phyloP scores from a whole-genome alignment of 768 basidiomycete genomes.

The Termitomyces sp. region DNA sequence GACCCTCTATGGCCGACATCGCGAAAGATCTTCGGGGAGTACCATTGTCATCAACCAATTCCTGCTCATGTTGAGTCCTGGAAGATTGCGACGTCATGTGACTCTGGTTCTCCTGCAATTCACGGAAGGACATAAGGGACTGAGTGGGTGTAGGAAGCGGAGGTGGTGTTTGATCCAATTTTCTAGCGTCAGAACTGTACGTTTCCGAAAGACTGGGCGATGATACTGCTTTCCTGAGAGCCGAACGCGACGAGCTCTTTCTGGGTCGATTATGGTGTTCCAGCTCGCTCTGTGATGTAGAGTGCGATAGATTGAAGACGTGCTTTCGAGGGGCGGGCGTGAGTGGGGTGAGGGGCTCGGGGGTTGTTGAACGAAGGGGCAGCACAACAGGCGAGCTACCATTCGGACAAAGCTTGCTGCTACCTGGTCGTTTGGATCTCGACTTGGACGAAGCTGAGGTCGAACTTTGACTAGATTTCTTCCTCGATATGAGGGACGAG shows the following conservation, averaged over 20 bases:
- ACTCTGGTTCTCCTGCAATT: constrained; percentile 13
- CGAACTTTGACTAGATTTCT: constrained; percentile 23
- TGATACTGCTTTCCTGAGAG: constrained; percentile 44
- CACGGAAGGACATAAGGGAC: constrained; percentile 24
- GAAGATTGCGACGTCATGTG: constrained; percentile 23
- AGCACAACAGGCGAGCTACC: constrained; percentile 29
- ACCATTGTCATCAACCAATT: constrained; percentile 24
- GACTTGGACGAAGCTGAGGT: constrained; percentile 19
- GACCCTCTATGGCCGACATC: constrained; percentile 40
- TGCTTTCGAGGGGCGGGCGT: constrained; percentile 60
- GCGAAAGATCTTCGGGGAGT: constrained; percentile 41
- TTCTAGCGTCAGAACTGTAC: constrained; percentile 27
- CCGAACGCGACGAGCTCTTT: constrained; percentile 2
- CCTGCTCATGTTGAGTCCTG: constrained; percentile 39
- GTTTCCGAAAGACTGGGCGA: constrained; percentile 47
- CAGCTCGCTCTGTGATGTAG: constrained; percentile 53
- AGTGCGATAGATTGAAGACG: constrained; percentile 42
- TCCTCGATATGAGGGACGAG: constrained; percentile 19
- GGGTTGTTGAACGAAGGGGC: constrained; percentile 60
- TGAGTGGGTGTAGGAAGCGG: constrained; percentile 23
- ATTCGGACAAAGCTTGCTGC: constrained; percentile 14
- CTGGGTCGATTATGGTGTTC: constrained; percentile 6
- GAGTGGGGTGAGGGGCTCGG: constrained; percentile 55
- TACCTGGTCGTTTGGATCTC: constrained; percentile 22
- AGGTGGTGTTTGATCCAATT: constrained; percentile 36